Conservation (phyloP, 2,329 filamentous ascomycete genomes). For the Amesomyces nigricolor region DNA sequence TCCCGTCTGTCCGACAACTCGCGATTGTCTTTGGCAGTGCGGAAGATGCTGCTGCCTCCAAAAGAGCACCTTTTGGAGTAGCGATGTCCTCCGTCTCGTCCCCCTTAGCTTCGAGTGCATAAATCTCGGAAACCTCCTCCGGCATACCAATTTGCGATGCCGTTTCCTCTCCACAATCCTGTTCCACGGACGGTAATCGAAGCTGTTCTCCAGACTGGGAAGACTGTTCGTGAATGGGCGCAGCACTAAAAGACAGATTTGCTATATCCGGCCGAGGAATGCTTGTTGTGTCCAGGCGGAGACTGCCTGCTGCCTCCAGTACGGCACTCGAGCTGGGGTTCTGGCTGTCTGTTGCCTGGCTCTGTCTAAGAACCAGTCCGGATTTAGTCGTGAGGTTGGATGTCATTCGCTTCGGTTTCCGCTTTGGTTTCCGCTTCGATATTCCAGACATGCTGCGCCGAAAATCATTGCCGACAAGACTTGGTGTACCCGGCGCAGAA, state of each 20-base stretch:
- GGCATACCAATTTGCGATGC: neutral
- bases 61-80: neutral
- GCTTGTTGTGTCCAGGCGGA: neutral
- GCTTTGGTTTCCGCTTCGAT: neutral
- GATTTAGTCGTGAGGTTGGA: neutral
- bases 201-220: neutral
- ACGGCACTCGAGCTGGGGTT: neutral
- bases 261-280: neutral
- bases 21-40: neutral
- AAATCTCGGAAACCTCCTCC: neutral
- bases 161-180: neutral
- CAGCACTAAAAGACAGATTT: constrained; percentile 1
- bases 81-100: neutral
- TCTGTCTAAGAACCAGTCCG: neutral
- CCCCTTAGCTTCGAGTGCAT: neutral
- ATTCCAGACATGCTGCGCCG: neutral
- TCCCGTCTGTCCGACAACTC: constrained; percentile 19
- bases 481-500: neutral
- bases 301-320: neutral
- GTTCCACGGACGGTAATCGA: neutral
- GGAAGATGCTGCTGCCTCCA: neutral
- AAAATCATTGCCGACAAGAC: neutral
- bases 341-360: neutral
- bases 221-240: neutral
- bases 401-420: neutral